Base-by-base conservation (phyloP, 805 yeast species). In the Suhomyces canberraensis region DNA sequence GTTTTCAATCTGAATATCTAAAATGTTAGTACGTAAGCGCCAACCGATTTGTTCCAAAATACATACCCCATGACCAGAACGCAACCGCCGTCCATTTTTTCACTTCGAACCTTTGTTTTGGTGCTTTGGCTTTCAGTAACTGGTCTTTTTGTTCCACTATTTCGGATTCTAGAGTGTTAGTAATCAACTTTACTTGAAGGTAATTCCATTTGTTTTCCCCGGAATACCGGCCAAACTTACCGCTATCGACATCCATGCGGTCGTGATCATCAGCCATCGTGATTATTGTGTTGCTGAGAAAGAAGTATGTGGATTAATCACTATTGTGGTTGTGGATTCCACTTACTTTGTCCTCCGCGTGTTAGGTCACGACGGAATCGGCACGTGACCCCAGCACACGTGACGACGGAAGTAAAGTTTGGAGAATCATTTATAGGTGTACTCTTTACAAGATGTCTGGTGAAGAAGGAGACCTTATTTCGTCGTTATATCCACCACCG, bases 21-120 rank as follows among this genome's bases (percentile, higher is more conserved):
- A 22, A n/a, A 37, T 15, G 50, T 49, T 49, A 56, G 56, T 49
- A 49, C 26, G 6, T 24, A 14, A 18, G 9, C 22, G 9, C 22
- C 22, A n/a, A 7, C 22, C 22, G 22, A 20, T 20, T 20, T 20
- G 7, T n/a, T n/a, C n/a, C n/a, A n/a, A n/a, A n/a, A 30, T 40
- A 69, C 67, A 55, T 69, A 66, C 75, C 96, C 98, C 98, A 93
- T 0, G 97, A 88, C 99, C 99, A 93, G 58, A 93, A 88, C n/a
- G 98, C 98, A 33, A 93, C 98, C 0, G 98, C 98, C 11, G 96
- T 89, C 98, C 98, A 91, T 69, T 90, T 93, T 58, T 88, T 86
- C 27, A 93, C 90, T 58, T 91, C 97, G 52, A 93, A 90, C 51
- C 86, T 75, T 59, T 83, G 84, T 66, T 83, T 66, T 16, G 45